These are phyloP conservation scores for Phytophthora pinifolia DNA, from an alignment of 352 stramenopile species.

Conservation along the genomic window DNA sequence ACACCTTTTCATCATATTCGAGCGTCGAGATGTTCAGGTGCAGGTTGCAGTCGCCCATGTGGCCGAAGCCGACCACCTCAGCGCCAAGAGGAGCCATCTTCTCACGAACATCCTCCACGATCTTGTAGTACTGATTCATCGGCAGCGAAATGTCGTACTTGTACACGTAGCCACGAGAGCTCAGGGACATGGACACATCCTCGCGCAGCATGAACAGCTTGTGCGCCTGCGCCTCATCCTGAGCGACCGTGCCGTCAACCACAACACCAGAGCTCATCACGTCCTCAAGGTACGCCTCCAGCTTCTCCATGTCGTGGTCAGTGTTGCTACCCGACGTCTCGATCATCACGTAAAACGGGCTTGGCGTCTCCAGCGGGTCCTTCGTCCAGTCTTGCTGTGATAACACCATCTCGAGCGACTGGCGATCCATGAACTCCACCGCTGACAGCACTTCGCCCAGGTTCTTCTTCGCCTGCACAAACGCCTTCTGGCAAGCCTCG, in stretches of 20 bases:
- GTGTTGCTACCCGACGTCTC: slow-evolving; percentile 94
- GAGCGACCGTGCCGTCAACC: slow-evolving; percentile 91
- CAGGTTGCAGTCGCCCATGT: slow-evolving; percentile 96
- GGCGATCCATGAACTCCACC: slow-evolving; percentile 95
- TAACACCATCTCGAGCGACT: slow-evolving; percentile 88
- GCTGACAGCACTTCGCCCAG: slow-evolving; percentile 96
- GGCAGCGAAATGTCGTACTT: slow-evolving; percentile 98
- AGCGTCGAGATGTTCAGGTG: slow-evolving; percentile 94
- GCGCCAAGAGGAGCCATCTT: slow-evolving; percentile 46
- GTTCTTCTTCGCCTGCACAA: slow-evolving; percentile 83
- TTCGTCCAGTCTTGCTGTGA: slow-evolving; percentile 65
- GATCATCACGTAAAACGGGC: slow-evolving; percentile 93
- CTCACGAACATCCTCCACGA: slow-evolving; percentile 82
- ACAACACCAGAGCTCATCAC: slow-evolving; percentile 74
- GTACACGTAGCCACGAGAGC: slow-evolving; percentile 90
- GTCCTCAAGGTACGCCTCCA: slow-evolving; percentile 83
- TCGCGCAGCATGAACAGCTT: slow-evolving; percentile 96
- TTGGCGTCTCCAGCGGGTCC: slow-evolving; percentile 62
- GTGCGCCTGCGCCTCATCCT: slow-evolving; percentile 89
- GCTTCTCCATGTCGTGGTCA: slow-evolving; percentile 92
- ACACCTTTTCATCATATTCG: slow-evolving; percentile 65
- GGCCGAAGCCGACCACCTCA: slow-evolving; percentile 89
- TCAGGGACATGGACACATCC: slow-evolving; percentile 90
- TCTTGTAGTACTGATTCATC: slow-evolving; percentile 89
- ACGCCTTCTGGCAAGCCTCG: slow-evolving; percentile 41